Conservation (phyloP, 805 yeast genomes). For the Barnettozyma sp. region DNA sequence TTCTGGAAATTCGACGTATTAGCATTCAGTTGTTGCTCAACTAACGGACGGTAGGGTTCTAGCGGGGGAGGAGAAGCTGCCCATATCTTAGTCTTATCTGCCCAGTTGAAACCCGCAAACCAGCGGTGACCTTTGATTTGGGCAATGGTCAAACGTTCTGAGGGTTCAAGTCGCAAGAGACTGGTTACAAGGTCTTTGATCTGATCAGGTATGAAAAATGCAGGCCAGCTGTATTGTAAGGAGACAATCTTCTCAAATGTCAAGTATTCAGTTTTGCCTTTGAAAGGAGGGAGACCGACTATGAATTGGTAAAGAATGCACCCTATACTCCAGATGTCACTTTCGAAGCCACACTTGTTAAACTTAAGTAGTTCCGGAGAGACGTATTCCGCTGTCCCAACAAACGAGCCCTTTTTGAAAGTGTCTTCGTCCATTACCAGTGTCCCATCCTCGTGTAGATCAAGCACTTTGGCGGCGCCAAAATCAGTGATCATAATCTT, state of each 20-base stretch:
- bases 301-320: constrained; percentile 92
- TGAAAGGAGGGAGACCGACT: constrained; percentile 84
- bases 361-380: constrained; percentile 74
- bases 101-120: constrained; percentile 64
- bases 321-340: constrained; percentile 98
- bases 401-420: constrained; percentile 56
- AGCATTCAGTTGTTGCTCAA: constrained; percentile 24
- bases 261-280: constrained; percentile 72
- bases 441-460: constrained; percentile 26
- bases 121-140: constrained; percentile 64
- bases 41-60: constrained; percentile 50
- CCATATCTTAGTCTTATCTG: constrained; percentile 64
- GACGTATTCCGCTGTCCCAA: constrained; percentile 41
- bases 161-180: constrained; percentile 67
- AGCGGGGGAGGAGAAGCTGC: constrained; percentile 56
- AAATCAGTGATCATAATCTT: constrained; percentile 91
- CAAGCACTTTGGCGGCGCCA: constrained; percentile 89
- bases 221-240: constrained; percentile 65
- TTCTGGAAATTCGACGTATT: constrained; percentile 13
- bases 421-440: constrained; percentile 28
- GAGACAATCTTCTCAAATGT: constrained; percentile 81
- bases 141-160: constrained; percentile 49
- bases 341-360: constrained; percentile 77
- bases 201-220: constrained; percentile 51
- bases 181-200: constrained; percentile 61